Evolutionary conservation across 192 early-diverging fungal species (phyloP).

Genomic region (Entomortierella parvispora): DNA sequence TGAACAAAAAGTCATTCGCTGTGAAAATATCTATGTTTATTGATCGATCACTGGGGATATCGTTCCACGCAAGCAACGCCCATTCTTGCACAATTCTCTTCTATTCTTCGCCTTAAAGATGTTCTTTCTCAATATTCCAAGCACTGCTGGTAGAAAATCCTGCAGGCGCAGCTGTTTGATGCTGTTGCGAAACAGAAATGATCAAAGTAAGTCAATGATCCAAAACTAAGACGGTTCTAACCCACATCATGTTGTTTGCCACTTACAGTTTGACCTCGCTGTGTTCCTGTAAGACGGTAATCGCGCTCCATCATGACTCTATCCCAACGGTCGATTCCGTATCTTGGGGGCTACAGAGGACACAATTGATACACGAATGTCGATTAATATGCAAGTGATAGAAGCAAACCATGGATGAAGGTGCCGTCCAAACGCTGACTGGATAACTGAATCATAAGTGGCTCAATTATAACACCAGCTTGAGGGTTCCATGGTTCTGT

Average conservation of each 20-base stretch:
- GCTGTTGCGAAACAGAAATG: conserved; percentile 17
- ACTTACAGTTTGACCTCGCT: conserved; percentile 71
- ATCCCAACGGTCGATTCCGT: conserved; percentile 79
- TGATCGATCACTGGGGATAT: too few species aligned
- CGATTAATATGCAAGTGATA: too few species aligned
- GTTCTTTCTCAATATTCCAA: conserved; percentile 71
- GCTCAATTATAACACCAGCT: too few species aligned
- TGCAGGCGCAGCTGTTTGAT: conserved; percentile 59
- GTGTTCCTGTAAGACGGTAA: conserved; percentile 74
- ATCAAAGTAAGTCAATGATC: neutral
- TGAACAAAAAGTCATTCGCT: neutral
- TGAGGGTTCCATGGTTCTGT: too few species aligned
- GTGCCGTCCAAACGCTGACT: too few species aligned
- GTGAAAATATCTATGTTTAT: too few species aligned
- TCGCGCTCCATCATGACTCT: conserved; percentile 84
- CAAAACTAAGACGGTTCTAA: neutral
- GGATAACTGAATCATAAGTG: too few species aligned
- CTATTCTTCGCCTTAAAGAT: conserved; percentile 13
- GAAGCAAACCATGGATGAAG: too few species aligned
- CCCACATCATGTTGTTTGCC: neutral
- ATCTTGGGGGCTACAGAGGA: conserved; percentile 64
- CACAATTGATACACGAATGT: neutral
- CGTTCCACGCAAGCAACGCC: too few species aligned
- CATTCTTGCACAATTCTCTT: neutral
- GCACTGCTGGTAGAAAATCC: conserved; percentile 78